phyloP scores from a whole-genome alignment of 2,329 filamentous ascomycete species.

The Sclerotinia sclerotiorum region DNA sequence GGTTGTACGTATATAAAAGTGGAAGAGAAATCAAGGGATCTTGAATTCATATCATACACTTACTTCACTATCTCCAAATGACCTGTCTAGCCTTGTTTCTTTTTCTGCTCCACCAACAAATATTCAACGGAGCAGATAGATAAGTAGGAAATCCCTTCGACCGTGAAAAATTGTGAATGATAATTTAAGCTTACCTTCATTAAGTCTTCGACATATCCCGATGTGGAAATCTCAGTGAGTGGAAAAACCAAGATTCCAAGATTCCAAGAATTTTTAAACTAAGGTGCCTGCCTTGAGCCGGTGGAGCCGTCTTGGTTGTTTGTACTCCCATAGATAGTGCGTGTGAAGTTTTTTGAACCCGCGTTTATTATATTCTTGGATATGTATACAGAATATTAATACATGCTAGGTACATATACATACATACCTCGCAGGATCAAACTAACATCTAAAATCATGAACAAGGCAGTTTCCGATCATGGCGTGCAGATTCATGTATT shows the following conservation, averaged over 20 bases:
- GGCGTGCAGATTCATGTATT: constrained; percentile 5
- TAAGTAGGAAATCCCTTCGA: background rate
- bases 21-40: background rate
- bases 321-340: background rate
- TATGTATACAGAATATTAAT: background rate
- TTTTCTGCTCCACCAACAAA: background rate
- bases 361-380: background rate
- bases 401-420: background rate
- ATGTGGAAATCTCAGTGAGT: background rate
- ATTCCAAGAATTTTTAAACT: background rate
- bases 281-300: background rate
- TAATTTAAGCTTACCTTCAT: no score
- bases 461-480: background rate
- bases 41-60: no score
- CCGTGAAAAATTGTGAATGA: no score
- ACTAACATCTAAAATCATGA: background rate
- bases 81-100: background rate
- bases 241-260: constrained; percentile 1
- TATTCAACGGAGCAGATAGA: background rate
- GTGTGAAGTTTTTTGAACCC: no score
- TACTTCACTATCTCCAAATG: background rate
- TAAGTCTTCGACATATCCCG: no score
- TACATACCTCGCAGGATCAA: background rate
- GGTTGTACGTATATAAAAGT: no score
- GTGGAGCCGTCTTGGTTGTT: background rate